Base-by-base conservation (phyloP, 257 asterid genomes). In the Rhazya stricta region DNA sequence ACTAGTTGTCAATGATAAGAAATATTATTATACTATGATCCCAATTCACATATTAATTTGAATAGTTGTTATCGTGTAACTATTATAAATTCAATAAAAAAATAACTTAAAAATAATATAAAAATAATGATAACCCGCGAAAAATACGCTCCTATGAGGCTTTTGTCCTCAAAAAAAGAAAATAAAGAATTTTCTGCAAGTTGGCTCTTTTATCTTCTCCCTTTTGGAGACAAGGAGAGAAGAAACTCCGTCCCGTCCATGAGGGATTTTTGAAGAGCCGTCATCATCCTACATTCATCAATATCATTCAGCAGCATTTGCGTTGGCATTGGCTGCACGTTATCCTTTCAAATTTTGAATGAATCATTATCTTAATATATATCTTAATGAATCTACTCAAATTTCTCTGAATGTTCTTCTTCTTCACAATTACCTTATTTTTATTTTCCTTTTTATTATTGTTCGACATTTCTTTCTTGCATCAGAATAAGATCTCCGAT, bases 171-270 rank as follows among this genome's bases (percentile, higher is more conserved):
- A 82, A 82, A 87, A n/a, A 80, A 80, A 67, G 21, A 73, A 50
- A 51, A 79, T 69, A 79, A 25, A 57, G 6, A 53, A 54, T 53
- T 71, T 69, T 46, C 32, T 61, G 46, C 25, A 78, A 76, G 76
- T 81, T 85, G 86, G 84, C 84, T 85, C 77, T 81, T 83, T 73
- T 76, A 62, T 85, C 82, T 66, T 77, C 84, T 80, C 82, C 69
- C 77, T 48, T 42, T 69, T 81, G 88, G 79, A 77, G 79, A 78
- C 81, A 83, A 82, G 77, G 88, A 84, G 93, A 81, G 91, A 81
- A 76, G 89, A 83, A 88, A 73, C 80, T 23, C 77, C 87, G 84
- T 90, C 90, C 8, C 71, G 86, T 85, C 90, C 90, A 67, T 72
- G 72, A 73, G 73, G 75, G 72, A 53, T 37, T 81, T 66, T 23